phyloP scores from a whole-genome alignment of 768 basidiomycete species.

The Thelephora aurantiotincta region DNA sequence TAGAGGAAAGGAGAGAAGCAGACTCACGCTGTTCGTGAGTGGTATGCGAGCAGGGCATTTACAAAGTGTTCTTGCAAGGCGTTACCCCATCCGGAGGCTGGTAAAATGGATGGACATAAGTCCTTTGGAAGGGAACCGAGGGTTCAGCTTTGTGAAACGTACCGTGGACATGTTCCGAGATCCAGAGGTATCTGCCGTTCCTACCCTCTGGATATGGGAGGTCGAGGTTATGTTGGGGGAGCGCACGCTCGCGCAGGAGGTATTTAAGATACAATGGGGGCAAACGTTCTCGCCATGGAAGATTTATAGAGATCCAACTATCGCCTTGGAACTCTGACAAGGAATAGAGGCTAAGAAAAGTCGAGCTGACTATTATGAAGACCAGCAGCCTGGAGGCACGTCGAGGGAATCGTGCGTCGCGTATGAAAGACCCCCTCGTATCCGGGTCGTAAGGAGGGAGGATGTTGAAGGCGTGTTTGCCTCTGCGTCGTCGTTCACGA shows the following conservation, averaged over 20 bases:
- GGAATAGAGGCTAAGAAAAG: neutral
- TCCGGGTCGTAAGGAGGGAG: neutral
- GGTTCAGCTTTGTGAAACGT: neutral
- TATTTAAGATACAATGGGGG: conserved; percentile 17
- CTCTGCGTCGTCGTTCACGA: neutral
- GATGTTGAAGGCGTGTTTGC: neutral
- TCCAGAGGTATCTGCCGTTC: conserved; percentile 10
- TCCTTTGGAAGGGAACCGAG: neutral
- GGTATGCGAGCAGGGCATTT: conserved; percentile 33
- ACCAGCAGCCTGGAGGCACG: neutral
- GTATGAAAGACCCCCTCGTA: neutral
- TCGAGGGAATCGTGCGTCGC: neutral
- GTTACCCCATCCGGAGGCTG: conserved; percentile 50
- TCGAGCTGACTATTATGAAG: neutral
- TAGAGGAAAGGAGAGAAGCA: neutral
- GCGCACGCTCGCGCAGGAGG: conserved; percentile 13
- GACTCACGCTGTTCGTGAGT: conserved; percentile 34
- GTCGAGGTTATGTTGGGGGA: conserved; percentile 15
- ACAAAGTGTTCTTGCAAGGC: conserved; percentile 43
- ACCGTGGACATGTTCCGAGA: conserved; percentile 12
- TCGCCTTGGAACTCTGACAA: neutral
- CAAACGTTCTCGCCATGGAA: neutral
- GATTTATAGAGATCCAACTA: neutral
- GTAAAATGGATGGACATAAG: conserved; percentile 1
- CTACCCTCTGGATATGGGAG: conserved; percentile 14